Conservation (phyloP, 2,329 filamentous ascomycete species). For the Penicillium digitatum region DNA sequence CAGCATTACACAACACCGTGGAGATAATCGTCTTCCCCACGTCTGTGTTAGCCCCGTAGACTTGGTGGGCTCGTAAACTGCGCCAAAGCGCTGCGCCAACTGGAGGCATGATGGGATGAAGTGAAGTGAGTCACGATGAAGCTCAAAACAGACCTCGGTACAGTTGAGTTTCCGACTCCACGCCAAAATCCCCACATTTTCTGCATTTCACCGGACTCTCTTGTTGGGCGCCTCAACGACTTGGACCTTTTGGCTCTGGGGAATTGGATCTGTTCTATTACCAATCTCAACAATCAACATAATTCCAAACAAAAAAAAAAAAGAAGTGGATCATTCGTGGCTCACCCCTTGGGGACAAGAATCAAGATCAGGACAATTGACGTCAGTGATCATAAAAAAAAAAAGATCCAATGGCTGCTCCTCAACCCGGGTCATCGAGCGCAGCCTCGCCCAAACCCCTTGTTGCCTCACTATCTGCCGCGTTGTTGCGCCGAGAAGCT, state of each 20-base stretch:
- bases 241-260: not conserved
- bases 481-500: constrained; percentile 39
- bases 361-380: not conserved
- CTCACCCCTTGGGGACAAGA: not conserved
- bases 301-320: not conserved
- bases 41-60: constrained; percentile 80
- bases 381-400: not conserved
- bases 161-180: constrained; percentile 9
- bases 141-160: not conserved
- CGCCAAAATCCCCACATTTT: constrained; percentile 5
- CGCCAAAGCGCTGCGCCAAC: constrained; percentile 63
- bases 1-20: constrained; percentile 65
- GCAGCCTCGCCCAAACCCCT: constrained; percentile 17
- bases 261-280: not conserved
- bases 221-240: constrained; percentile 8
- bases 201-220: not conserved
- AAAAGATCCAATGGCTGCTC: not conserved
- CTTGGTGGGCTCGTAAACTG: constrained; percentile 64
- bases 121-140: constrained; percentile 15
- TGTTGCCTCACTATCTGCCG: constrained; percentile 28
- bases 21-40: constrained; percentile 82
- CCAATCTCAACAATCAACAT: not conserved
- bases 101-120: constrained; percentile 40
- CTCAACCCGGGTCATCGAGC: not conserved
- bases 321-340: not conserved